A percentile compares a stretch with the other conserved stretches of the same genome.
These are phyloP conservation scores for Echria macrotheca DNA, from an alignment of 495 filamentous ascomycete genomes.

Conservation along the genomic window DNA sequence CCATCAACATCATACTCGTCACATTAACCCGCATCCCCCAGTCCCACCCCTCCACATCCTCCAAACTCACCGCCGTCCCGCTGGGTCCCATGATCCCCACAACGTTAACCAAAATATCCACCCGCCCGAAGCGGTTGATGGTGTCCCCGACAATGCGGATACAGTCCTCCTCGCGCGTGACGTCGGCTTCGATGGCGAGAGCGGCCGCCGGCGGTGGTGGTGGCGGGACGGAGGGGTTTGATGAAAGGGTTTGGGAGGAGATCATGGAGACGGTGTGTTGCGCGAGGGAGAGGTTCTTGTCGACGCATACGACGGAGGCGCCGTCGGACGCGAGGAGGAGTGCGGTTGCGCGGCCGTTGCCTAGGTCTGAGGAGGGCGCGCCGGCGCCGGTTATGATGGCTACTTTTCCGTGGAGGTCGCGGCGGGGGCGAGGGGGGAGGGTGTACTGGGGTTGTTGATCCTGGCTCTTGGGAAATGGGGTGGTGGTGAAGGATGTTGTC, in stretches of 20 bases:
- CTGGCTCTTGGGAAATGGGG: no score
- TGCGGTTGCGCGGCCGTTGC: conserved; percentile 54
- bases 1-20: conserved; percentile 54
- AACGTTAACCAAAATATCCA: conserved; percentile 55
- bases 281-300: conserved; percentile 43
- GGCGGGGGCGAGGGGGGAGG: conserved; percentile 21
- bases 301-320: conserved; percentile 49
- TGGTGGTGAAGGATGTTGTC: no score
- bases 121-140: conserved; percentile 36
- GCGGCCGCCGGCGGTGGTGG: no score
- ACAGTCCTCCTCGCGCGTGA: conserved; percentile 46
- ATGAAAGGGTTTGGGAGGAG: conserved; percentile 9
- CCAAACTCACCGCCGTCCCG: conserved; percentile 50
- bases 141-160: conserved; percentile 34
- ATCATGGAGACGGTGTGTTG: conserved; percentile 46
- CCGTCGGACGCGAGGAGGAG: conserved; percentile 54
- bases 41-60: conserved; percentile 50
- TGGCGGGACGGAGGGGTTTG: no score
- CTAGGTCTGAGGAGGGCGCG: conserved; percentile 46
- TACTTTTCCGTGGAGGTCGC: conserved; percentile 38
- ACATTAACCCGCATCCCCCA: conserved; percentile 53
- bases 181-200: conserved; percentile 42
- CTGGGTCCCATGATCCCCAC: conserved; percentile 50
- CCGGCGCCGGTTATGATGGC: conserved; percentile 59
- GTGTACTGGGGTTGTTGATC: no score